Percentiles rank a stretch among this genome's conserved stretches.
Evolutionary conservation across 495 filamentous ascomycete species (phyloP).

Genomic region (Barbatosphaeria neglecta): DNA sequence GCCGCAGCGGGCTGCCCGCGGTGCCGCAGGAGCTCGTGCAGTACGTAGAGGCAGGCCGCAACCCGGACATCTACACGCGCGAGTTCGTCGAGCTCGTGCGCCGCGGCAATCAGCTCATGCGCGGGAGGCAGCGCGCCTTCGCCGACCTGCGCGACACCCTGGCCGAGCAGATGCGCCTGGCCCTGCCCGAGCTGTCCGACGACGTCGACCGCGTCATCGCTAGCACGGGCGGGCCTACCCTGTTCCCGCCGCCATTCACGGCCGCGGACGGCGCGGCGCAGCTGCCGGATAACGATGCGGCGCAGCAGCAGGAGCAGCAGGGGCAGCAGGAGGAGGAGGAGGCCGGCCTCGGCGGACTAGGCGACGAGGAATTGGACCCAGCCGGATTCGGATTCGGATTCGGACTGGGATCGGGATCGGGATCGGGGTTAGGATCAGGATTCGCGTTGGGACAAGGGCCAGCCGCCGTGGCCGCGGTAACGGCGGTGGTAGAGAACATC

Average conservation of each 20-base stretch:
- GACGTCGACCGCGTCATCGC: constrained; percentile 56
- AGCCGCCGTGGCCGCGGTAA: too few relatives aligned
- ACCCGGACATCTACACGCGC: constrained; percentile 96
- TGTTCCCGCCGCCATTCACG: too few relatives aligned
- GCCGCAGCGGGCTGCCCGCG: neutral
- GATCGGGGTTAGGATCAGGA: too few relatives aligned
- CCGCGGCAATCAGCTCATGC: constrained; percentile 69
- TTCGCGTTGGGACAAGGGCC: too few relatives aligned
- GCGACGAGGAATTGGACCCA: neutral
- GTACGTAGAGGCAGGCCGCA: constrained; percentile 87
- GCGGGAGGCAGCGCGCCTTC: constrained; percentile 78
- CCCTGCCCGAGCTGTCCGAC: constrained; percentile 61
- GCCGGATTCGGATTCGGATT: neutral
- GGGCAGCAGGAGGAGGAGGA: too few relatives aligned
- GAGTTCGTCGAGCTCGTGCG: constrained; percentile 92
- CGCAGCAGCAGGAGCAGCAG: neutral
- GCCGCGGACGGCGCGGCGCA: too few relatives aligned
- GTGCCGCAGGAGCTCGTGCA: constrained; percentile 85
- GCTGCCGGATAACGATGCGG: neutral
- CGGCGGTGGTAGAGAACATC: too few relatives aligned
- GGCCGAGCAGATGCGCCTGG: constrained; percentile 64
- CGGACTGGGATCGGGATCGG: too few relatives aligned
- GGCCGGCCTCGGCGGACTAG: too few relatives aligned
- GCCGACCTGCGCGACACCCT: constrained; percentile 67
- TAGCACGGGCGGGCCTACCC: constrained; percentile 17